These are phyloP conservation scores for Malassezia yamatoensis DNA, from an alignment of 1,284 basidiomycete genomes.

Conservation along the genomic window DNA sequence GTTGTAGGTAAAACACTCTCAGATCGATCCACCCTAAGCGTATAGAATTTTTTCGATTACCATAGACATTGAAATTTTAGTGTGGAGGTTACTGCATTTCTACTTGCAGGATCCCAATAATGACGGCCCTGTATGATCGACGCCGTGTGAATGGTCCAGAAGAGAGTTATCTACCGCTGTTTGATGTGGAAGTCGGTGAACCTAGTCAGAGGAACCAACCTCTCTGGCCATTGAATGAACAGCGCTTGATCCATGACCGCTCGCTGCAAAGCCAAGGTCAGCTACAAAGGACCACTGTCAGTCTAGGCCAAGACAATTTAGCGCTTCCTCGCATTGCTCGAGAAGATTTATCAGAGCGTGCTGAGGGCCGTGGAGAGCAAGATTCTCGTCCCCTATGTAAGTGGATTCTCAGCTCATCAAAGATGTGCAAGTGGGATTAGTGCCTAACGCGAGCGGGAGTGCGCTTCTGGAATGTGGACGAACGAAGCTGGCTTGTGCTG, in stretches of 20 bases:
- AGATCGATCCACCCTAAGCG: no score
- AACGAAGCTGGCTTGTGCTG: conserved; percentile 13
- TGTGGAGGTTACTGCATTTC: not conserved
- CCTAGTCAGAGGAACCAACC: not conserved
- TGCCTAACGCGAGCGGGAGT: conserved; percentile 15
- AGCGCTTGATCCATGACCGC: conserved; percentile 1
- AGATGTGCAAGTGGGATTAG: conserved; percentile 11
- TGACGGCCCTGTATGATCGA: conserved; percentile 5
- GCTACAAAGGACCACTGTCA: not conserved
- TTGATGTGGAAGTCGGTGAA: not conserved
- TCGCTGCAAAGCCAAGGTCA: not conserved
- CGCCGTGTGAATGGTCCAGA: conserved; percentile 18
- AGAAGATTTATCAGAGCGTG: not conserved
- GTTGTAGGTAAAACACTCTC: no score
- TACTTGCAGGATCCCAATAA: not conserved
- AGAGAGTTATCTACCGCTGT: conserved; percentile 3
- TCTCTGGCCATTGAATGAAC: conserved; percentile 10
- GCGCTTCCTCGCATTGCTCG: conserved; percentile 1
- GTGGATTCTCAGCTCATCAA: not conserved
- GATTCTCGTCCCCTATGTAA: conserved; percentile 10
- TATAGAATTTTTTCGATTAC: not conserved
- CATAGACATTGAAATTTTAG: not conserved
- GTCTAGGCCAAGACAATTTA: not conserved
- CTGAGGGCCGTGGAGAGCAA: not conserved
- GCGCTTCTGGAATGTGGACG: conserved; percentile 12